Base-by-base conservation (phyloP, 306 rosid species). In the Malus sieversii region DNA sequence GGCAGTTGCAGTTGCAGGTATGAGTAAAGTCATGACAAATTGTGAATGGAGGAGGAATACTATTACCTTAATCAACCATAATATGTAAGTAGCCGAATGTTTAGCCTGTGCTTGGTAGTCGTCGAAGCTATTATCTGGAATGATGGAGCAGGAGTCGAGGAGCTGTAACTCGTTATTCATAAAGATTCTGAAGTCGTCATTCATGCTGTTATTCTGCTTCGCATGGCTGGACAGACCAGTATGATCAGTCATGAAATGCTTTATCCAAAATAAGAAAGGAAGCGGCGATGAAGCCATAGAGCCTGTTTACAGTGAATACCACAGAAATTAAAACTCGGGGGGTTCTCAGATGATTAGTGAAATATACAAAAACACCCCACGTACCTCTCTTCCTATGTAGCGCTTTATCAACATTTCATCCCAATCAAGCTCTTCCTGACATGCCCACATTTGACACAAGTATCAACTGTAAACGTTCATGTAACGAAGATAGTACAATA, bases 231-330 rank as follows among this genome's bases (percentile, higher is more conserved):
- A 81, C 32, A 38, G 66, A 63, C 29, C 2, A 16, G 32, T 25
- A 22, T 79, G 79, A 66, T 80, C 45, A 12, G 38, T 35, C 29
- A 46, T 72, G 72, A 87, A 78, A 66, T 84, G 80, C 78, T 87
- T 86, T 72, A 87, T 82, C 95, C 91, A 83, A 81, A 75, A 79
- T 75, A 70, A 35, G 96, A 87, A 72, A 92, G 92, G 84, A 95
- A 88, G 79, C 96, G 95, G 0, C 92, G 96, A 79, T 92, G 96
- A 89, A 95, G 97, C 98, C 98, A 95, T 58, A 92, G 72, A 73
- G 92, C 93, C 98, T 90, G 92, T 80, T 73, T 33, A 57, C 64
- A 75, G 53, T 6, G 13, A 66, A 78, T 69, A 74, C 48, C 45
- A 77, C 25, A 68, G 29, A 58, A 46, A 14, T 48, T 35, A 69